Base-by-base conservation (phyloP, 805 yeast genomes). In the Hanseniaspora clermontiae region DNA sequence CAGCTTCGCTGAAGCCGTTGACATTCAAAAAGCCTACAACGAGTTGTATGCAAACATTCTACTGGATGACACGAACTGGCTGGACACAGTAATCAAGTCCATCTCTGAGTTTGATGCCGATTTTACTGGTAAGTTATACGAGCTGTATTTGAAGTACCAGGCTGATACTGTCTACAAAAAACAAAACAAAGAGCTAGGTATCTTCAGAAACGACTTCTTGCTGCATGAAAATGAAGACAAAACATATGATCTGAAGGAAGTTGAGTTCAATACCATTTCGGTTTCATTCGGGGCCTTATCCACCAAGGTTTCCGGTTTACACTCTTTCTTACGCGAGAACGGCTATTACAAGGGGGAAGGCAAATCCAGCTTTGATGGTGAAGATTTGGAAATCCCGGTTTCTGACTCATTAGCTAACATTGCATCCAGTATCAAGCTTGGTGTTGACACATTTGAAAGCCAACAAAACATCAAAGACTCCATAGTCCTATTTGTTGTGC, bases 201-300 rank as follows among this genome's bases (percentile, higher is more conserved):
- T 93, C 10, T 90, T 89, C 68, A 78, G 98, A 67, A 84, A 95
- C 0, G 98, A 93, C 65, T 93, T 91, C 64, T 81, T 93, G 81
- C 71, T 81, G 38, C 82, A 83, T 61, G 57, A 65, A 38, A 40
- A 38, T 1, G 74, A 76, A 43, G 67, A 70, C 24, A 65, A 67
- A 7, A 70, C 71, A 51, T 69, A 69, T 14, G 67, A 69, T 31
- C 84, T 91, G 64, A 90, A 91, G 66, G 98, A 93, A 69, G 93
- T 93, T 52, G 99, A 93, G 68, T 91, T 91, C 72, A 93, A 93
- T 70, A 90, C 98, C 1, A 87, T 93, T 3, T 85, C 96, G 63
- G 96, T 91, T 3, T 90, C 97, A 0, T 93, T 93, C 72, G 96
- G 95, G 20, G 97, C 95, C 0, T 74, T 93, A 57, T 83, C 95